Evolutionary conservation across 345 rosid genomes (phyloP), one percentile per base, ranked within the genome.

Genomic region (Eucalyptus decipiens): DNA sequence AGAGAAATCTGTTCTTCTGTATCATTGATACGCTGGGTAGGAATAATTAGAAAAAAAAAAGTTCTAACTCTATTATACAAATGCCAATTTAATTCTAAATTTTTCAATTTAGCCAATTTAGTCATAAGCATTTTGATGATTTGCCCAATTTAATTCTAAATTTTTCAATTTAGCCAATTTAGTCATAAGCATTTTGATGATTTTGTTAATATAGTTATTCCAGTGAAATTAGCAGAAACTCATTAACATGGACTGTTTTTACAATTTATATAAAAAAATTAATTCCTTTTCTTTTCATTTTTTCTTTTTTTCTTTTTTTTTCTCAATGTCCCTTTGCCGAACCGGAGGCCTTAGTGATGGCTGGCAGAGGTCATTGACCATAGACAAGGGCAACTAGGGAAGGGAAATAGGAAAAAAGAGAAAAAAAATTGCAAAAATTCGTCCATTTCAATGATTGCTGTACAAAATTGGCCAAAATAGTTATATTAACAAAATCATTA

Each of bases 381-480:
- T 5, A 34, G 14, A 34, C 4, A 3, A 34, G 80, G 80, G 26
- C 13, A 23, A 18, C 8, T 5, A 3, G 43, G 6, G 26, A 23
- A 34, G 80, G 24, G 7, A 69, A 69, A 69, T 18, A 69, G 26
- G 42, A 34, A 69, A 34, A 67, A 3, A 69, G 3, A 18, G 19
- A 16, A 69, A 32, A 30, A 18, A 69, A 9, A 9, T 34, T 34
- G 24, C 23, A 17, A 69, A 69, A 17, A 32, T 17, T 34, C 2
- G 2, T 34, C 24, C 13, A 34, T 5, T 10, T 69, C 6, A 17
- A 21, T 3, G 23, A 9, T 32, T 8, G 23, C 0, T 3, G 1
- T 21, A 10, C 21, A 34, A 69, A 69, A 69, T 69, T 34, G 43
- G 43, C 11, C 1, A 18, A 18, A 69, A 16, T 2, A 10, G 18